Base-by-base conservation (phyloP, 192 early-diverging fungal species). In the Podila epigama region DNA sequence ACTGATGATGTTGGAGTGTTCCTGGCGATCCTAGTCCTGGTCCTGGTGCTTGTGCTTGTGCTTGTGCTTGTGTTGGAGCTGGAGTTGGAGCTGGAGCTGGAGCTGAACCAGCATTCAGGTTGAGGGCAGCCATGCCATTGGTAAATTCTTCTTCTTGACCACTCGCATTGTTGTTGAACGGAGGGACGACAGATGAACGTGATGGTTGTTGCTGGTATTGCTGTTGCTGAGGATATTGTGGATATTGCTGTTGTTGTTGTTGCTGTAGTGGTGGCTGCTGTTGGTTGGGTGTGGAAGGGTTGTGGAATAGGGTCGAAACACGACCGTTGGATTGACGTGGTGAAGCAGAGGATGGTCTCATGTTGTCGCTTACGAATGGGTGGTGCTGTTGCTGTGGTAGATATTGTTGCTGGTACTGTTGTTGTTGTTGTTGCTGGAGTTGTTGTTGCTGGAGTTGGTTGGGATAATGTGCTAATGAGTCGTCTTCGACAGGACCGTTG, bases 191-290 rank as follows among this genome's bases (percentile, higher is more conserved):
- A n/a, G n/a, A n/a, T n/a, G n/a, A n/a, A n/a, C n/a, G n/a, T n/a
- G n/a, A n/a, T n/a, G n/a, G n/a, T n/a, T n/a, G n/a, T n/a, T n/a
- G n/a, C n/a, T n/a, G n/a, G n/a, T n/a, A n/a, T n/a, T n/a, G 69
- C 18, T 63, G 69, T 44, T 52, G 50, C 4, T 32, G 31, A 8
- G 41, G 33, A 32, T 31, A 27, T 8, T 50, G 42, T 22, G 31
- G 48, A 52, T 60, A 50, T 3, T 68, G 40, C 31, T 56, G 52
- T 32, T 66, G 35, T 22, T 53, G 44, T 53, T 57, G 37, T 25
- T 60, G 58, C 40, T 60, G 66, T n/a, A 37, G 63, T 44, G 50
- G 64, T 36, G 54, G 61, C 53, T 37, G 33, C 39, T 65, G 63
- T 28, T 63, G 64, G n/a, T n/a, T n/a, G n/a, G n/a, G n/a, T n/a